Conservation (phyloP, 768 basidiomycete genomes). For the Krasilnikovozyma curviuscula region DNA sequence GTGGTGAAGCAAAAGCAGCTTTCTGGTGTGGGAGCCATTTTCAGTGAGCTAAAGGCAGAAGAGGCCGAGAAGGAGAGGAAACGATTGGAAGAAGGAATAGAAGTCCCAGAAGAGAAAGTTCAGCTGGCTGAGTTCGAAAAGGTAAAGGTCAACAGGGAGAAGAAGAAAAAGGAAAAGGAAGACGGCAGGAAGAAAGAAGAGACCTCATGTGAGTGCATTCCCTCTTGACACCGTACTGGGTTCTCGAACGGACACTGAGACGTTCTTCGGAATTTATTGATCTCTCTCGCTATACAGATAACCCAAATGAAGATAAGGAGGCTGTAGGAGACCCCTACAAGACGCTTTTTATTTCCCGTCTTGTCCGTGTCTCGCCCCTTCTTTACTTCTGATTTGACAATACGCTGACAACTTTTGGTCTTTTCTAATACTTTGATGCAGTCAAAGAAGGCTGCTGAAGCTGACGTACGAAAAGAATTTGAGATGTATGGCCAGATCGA, state of each 20-base stretch:
- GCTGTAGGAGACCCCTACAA: conserved; percentile 95
- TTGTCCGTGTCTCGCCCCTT: conserved; percentile 35
- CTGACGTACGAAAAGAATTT: conserved; percentile 82
- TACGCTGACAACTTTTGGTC: too few relatives aligned
- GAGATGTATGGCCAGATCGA: conserved; percentile 90
- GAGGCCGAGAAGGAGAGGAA: conserved; percentile 33
- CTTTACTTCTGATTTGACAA: neutral
- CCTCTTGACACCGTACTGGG: neutral
- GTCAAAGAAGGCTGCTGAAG: conserved; percentile 83
- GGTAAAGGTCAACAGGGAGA: conserved; percentile 22
- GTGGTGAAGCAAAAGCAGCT: conserved; percentile 50
- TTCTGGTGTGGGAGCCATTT: conserved; percentile 52
- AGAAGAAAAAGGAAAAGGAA: conserved; percentile 24
- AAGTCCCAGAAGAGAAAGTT: conserved; percentile 11
- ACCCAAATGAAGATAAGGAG: conserved; percentile 74
- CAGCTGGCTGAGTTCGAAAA: conserved; percentile 19
- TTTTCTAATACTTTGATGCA: conserved; percentile 20
- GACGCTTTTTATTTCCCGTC: conserved; percentile 82
- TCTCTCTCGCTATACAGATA: conserved; percentile 39
- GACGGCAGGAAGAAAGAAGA: conserved; percentile 26
- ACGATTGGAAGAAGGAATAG: conserved; percentile 9
- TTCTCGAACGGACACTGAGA: too few relatives aligned
- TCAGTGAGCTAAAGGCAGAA: conserved; percentile 55
- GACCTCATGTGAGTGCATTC: conserved; percentile 46
- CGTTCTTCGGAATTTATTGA: neutral